Base-by-base conservation (phyloP, 116 monocot species). In the Posidonia oceanica region DNA sequence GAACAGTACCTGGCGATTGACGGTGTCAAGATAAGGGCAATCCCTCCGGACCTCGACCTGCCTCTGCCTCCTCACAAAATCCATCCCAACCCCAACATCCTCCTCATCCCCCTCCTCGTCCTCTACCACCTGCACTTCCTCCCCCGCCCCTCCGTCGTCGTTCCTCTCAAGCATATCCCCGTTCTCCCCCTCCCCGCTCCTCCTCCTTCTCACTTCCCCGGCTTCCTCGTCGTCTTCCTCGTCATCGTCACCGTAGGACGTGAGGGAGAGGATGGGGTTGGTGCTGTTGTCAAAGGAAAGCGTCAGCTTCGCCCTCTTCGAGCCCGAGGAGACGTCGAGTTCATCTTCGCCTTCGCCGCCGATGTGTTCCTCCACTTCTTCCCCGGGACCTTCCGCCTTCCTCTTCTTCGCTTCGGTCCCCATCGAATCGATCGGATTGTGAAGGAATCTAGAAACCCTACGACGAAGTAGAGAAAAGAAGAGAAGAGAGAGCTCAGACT, bases 1-100 rank as follows among this genome's bases (percentile, higher is more conserved):
- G n/a, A n/a, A 44, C 18, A 16, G 12, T 57, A 92, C 97, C 82
- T 97, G 97, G 16, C 97, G 85, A 71, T 92, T 97, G 63, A 97
- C 97, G 8, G 97, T 97, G 68, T 97, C 97, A 3, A 97, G 87
- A 76, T 97, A 92, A 54, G 97, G 97, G 75, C 97, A 97, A 41
- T 92, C 89, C 61, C 79, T 78, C 41, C 97, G 78, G 54, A 92
- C 39, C 76, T 89, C 97, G 60, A 97, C 89, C 64, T 80, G 73
- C 23, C 97, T 75, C 66, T 75, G 77, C 72, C 77, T 67, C 77
- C 71, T 78, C 59, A 48, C 79, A 8, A 53, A 67, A 14, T 41
- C 62, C 58, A 18, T 3, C 39, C 57, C 55, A 40, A 58, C 13
- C 13, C n/a, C 42, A 14, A 21, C 36, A 0, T 66, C 70, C 36